A percentile compares a stretch with the other conserved stretches of the same genome.
phyloP scores from a whole-genome alignment of 768 basidiomycete species.

The Glaciozyma antarctica region DNA sequence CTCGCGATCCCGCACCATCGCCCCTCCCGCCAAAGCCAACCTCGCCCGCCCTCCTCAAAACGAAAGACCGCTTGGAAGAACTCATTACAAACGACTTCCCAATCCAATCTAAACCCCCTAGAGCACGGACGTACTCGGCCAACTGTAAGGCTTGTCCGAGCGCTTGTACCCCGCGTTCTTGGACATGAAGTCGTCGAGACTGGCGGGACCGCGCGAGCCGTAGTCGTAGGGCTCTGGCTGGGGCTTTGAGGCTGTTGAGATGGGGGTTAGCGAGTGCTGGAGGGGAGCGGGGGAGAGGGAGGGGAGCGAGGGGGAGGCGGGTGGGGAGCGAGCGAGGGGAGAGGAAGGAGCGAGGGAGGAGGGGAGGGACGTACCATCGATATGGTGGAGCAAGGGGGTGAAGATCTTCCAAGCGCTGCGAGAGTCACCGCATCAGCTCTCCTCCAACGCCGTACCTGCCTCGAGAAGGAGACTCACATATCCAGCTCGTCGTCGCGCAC shows the following conservation, averaged over 20 bases:
- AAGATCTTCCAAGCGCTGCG: conserved; percentile 87
- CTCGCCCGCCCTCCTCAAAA: too few species aligned
- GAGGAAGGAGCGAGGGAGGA: not conserved
- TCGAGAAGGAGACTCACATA: conserved; percentile 32
- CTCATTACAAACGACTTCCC: too few species aligned
- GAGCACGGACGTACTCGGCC: not conserved
- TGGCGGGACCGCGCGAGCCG: conserved; percentile 86
- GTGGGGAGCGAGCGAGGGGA: not conserved
- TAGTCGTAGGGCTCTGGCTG: conserved; percentile 73
- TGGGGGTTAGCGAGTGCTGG: conserved; percentile 37
- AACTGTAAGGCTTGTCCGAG: conserved; percentile 25
- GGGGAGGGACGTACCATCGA: conserved; percentile 14
- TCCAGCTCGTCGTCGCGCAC: conserved; percentile 96
- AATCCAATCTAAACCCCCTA: too few species aligned
- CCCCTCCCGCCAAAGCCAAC: too few species aligned
- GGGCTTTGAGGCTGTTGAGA: conserved; percentile 60
- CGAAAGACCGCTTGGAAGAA: too few species aligned
- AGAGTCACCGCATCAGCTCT: too few species aligned
- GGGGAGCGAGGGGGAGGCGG: not conserved
- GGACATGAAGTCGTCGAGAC: conserved; percentile 63
- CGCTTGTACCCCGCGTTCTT: conserved; percentile 47
- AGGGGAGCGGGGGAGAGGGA: too few species aligned
- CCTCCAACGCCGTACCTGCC: too few species aligned
- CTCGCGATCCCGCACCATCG: too few species aligned
- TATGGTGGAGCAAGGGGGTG: conserved; percentile 47